A percentile compares a stretch with the other conserved stretches of the same genome.
These are phyloP conservation scores for Inga leiocalycina DNA, from an alignment of 306 rosid genomes.

Conservation along the genomic window DNA sequence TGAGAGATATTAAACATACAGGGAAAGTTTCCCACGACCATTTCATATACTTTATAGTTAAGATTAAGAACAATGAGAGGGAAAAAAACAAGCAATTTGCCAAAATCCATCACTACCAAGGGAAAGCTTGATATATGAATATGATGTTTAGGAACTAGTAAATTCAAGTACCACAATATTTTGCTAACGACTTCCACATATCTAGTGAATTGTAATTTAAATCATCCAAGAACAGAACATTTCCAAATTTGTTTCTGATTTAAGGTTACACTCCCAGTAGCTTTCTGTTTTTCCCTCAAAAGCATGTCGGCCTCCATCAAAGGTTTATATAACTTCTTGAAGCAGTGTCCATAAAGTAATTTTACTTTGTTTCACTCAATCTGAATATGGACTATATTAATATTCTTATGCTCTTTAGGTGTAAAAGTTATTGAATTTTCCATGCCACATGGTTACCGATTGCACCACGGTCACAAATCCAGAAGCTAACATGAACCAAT, in stretches of 20 bases:
- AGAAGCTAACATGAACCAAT: background rate
- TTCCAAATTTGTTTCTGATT: conserved; percentile 3
- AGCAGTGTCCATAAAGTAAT: background rate
- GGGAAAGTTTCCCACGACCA: conserved; percentile 15
- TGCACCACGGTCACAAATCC: background rate
- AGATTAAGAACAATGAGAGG: background rate
- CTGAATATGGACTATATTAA: background rate
- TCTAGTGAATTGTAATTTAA: background rate
- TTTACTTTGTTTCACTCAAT: background rate
- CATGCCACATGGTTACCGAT: background rate
- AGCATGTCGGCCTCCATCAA: background rate
- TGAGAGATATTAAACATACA: conserved; percentile 21
- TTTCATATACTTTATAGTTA: conserved; percentile 19
- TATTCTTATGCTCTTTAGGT: conserved; percentile 11
- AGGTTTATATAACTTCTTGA: background rate
- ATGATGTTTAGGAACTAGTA: conserved; percentile 7
- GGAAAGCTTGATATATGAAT: conserved; percentile 26
- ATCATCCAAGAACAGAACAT: background rate
- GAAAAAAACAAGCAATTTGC: conserved; percentile 10
- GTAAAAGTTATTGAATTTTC: conserved; percentile 1
- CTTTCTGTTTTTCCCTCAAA: background rate
- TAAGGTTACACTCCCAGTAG: background rate
- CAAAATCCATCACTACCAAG: conserved; percentile 5
- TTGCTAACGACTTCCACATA: background rate
- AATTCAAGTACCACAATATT: background rate